A percentile compares a stretch with the other conserved stretches of the same genome.
These are phyloP conservation scores for Fusarium sambucinum DNA, from an alignment of 2,329 filamentous ascomycete genomes.

Conservation along the genomic window DNA sequence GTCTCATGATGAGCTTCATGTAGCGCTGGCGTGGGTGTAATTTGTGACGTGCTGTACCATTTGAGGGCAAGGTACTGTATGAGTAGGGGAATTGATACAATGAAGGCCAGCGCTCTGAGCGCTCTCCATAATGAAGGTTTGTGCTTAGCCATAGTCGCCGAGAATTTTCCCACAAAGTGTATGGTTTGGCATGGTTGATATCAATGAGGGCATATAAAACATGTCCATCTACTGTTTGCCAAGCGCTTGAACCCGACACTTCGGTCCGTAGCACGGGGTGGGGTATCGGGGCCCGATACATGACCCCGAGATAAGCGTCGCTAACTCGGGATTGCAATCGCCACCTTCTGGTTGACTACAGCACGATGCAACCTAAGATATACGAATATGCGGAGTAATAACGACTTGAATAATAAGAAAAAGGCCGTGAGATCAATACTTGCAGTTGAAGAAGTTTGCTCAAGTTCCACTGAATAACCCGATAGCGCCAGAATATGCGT, in stretches of 20 bases:
- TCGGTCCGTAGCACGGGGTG: slow-evolving; percentile 3
- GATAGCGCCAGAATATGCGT: background rate
- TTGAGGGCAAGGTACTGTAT: background rate
- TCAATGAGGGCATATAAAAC: background rate
- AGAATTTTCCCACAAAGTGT: background rate
- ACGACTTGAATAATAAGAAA: background rate
- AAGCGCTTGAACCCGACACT: background rate
- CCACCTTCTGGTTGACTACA: background rate
- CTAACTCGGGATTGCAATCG: background rate
- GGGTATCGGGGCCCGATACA: slow-evolving; percentile 9
- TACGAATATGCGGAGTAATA: background rate
- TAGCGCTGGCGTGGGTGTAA: background rate
- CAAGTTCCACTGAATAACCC: background rate
- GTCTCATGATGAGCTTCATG: background rate
- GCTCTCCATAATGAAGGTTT: background rate
- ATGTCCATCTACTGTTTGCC: background rate
- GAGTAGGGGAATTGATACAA: slow-evolving; percentile 4
- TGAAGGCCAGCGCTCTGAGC: slow-evolving; percentile 2
- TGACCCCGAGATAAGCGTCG: background rate
- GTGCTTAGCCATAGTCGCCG: background rate
- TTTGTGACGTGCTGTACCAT: background rate
- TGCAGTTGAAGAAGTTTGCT: background rate
- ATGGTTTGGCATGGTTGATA: background rate
- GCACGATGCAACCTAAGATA: too few relatives aligned
- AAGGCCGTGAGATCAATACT: accelerated